Base-by-base conservation (phyloP, 257 asterid genomes). In the Solanum ahanhuiri region DNA sequence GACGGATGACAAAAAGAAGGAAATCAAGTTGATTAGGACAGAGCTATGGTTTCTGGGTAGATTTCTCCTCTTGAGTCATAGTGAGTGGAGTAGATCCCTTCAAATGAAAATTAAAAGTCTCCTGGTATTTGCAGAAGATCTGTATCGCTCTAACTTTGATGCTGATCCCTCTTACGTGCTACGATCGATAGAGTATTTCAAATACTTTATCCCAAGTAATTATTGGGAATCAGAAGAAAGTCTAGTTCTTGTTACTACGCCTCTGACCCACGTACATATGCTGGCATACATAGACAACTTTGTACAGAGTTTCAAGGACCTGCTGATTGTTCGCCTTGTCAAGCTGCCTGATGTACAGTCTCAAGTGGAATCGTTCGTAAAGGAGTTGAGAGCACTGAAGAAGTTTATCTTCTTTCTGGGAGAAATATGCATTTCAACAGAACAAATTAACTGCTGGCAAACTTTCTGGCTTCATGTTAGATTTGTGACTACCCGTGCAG, bases 11-110 rank as follows among this genome's bases (percentile, higher is more conserved):
- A 37, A 72, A 35, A 35, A 10, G 48, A 35, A 72, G 48, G 9
- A 37, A 72, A 35, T 15, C 1, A 72, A 37, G 30, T 37, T 22
- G 48, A n/a, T 35, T 72, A 72, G 1, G 54, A 72, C 81, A 35
- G 81, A 72, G 81, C 54, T 72, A 35, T 72, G 81, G 81, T 72
- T 72, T 72, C 51, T 72, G 15, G 54, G 81, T 35, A 72, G 28
- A 72, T 35, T 72, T 72, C 81, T 72, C 45, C 79, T 18, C 5
- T 4, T 20, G 17, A 10, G 23, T 0, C 18, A 0, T 72, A 0
- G 2, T 4, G 15, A 0, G 17, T 1, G 1, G 12, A 14, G 15
- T 15, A 1, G 5, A 1, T 2, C 12, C 76, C 28, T 9, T 2
- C 51, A 35, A 72, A 20, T 72, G 5, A 1, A 0, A 10, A 72